Conservation (phyloP, 441 rosid species). For the Adansonia rubrostipa region DNA sequence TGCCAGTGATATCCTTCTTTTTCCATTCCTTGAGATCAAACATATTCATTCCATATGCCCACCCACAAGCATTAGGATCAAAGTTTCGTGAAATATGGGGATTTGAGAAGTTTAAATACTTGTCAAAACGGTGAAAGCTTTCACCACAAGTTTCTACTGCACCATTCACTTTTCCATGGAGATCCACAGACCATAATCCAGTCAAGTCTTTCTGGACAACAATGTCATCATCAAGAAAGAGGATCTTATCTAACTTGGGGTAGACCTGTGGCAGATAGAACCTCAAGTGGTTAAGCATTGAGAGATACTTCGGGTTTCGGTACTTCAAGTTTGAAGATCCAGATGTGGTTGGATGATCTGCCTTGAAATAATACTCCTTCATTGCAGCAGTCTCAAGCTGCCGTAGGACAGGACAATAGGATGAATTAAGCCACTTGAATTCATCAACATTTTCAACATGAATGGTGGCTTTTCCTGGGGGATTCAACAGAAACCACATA, state of each 20-base stretch:
- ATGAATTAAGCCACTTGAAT: constrained; percentile 96
- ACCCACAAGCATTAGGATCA: constrained; percentile 96
- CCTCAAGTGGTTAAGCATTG: constrained; percentile 94
- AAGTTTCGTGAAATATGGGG: constrained; percentile 88
- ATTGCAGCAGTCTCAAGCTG: constrained; percentile 95
- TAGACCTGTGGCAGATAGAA: constrained; percentile 95
- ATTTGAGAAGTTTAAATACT: constrained; percentile 89
- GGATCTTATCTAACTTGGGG: constrained; percentile 86
- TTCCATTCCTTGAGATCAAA: constrained; percentile 94
- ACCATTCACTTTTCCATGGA: constrained; percentile 92
- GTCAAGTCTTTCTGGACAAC: constrained; percentile 96
- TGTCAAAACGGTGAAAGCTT: constrained; percentile 95
- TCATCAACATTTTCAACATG: constrained; percentile 97
- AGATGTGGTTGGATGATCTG: constrained; percentile 86
- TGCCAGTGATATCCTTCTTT: constrained; percentile 91
- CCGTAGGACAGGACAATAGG: constrained; percentile 94
- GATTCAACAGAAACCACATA: constrained; percentile 96
- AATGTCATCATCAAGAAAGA: constrained; percentile 94
- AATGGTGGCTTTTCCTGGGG: constrained; percentile 90
- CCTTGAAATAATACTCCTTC: constrained; percentile 98
- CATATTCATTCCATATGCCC: constrained; percentile 99
- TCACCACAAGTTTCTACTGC: constrained; percentile 98
- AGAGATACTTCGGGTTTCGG: constrained; percentile 93
- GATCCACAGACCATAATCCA: constrained; percentile 79
- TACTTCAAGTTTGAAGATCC: constrained; percentile 94